Base-by-base conservation (phyloP, 768 basidiomycete species). In the Macrocybe gigantea region DNA sequence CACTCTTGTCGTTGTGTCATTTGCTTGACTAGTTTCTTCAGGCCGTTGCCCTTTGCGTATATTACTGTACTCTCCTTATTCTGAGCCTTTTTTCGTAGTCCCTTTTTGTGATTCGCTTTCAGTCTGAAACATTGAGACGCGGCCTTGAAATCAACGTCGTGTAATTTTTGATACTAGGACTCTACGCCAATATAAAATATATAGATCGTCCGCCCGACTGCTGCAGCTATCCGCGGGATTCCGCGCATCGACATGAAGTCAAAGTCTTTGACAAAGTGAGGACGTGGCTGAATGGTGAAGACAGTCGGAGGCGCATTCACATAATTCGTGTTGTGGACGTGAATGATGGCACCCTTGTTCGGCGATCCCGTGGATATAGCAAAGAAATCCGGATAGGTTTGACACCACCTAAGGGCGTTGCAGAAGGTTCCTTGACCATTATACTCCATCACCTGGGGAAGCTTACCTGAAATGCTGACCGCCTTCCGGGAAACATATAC, bases 301-400 rank as follows among this genome's bases (percentile, higher is more conserved):
- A 72, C 64, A 11, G 77, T 79, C 29, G 87, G 85, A 49, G 80
- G 77, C 22, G 82, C 74, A 41, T 86, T 75, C 12, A 80, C 63
- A 61, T 82, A 86, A 44, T 74, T 74, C 39, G 73, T 70, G 55
- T 85, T 86, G 66, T 88, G 78, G 37, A 91, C 72, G 56, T 88
- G 77, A 35, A 92, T 71, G 31, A 77, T 64, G 30, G 87, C 88
- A 47, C 85, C 88, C 50, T 71, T 77, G 33, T 64, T 62, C 7
- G 80, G 71, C 3, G 76, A 76, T 56, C 75, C 72, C 5, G 82
- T 74, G 6, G 86, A 82, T 46, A 90, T 80, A 35, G 84, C 89
- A 64, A 92, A 92, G 56, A 83, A 83, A 46, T 86, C 82, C 7
- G 86, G 75, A 60, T 78, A 79, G 11, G 85, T 84, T 15, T 75